Percentiles rank a stretch among this genome's conserved stretches.
phyloP scores from a whole-genome alignment of 202 grass and related monocot genomes.

The Schoenoplectus tabernaemontani region DNA sequence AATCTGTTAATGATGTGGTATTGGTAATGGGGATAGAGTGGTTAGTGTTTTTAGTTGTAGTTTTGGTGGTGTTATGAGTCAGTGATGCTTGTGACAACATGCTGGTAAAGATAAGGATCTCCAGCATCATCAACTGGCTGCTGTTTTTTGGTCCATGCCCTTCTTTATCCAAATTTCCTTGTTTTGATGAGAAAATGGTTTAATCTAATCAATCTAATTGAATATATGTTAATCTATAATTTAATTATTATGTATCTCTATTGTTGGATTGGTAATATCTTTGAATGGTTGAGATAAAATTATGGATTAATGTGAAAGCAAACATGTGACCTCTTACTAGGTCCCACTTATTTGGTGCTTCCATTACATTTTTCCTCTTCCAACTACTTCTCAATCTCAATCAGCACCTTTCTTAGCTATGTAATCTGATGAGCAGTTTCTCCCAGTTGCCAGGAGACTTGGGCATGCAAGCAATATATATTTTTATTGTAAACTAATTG shows the following conservation, averaged over 20 bases:
- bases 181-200: background rate
- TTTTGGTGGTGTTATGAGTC: too few species aligned
- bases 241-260: background rate
- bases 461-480: background rate
- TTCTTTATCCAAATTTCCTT: background rate
- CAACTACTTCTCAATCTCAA: background rate
- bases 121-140: background rate
- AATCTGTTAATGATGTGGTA: background rate
- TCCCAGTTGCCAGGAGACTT: background rate
- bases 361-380: background rate
- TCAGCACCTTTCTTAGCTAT: background rate
- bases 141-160: background rate
- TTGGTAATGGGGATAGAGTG: constrained; percentile 15
- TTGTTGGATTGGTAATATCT: background rate
- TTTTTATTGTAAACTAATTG: background rate
- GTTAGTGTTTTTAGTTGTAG: background rate
- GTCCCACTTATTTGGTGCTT: background rate
- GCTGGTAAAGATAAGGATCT: background rate
- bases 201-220: background rate
- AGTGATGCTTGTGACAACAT: background rate
- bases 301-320: too few species aligned
- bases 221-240: background rate
- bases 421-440: background rate
- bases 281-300: background rate
- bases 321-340: background rate